These are phyloP conservation scores for Chaetomidium leptoderma DNA, from an alignment of 495 filamentous ascomycete species.

Conservation along the genomic window DNA sequence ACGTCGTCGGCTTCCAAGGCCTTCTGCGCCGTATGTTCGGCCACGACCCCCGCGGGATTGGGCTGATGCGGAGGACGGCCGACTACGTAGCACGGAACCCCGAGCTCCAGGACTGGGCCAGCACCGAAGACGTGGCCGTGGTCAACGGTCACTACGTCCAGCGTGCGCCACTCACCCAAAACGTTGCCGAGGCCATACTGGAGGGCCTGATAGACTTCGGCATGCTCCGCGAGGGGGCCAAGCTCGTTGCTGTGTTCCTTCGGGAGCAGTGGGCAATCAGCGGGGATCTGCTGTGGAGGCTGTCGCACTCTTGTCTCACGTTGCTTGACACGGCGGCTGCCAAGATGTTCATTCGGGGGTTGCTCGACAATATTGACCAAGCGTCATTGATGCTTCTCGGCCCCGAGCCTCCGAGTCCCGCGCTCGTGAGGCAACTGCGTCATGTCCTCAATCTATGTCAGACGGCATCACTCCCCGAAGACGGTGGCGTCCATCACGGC, in stretches of 20 bases:
- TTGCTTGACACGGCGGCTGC: slow-evolving; percentile 27
- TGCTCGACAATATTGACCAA: slow-evolving; percentile 26
- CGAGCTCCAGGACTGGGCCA: slow-evolving; percentile 21
- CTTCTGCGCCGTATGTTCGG: slow-evolving; percentile 40
- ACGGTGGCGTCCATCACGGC: too few species aligned
- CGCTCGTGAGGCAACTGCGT: slow-evolving; percentile 11
- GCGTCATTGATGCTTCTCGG: slow-evolving; percentile 18
- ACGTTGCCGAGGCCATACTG: slow-evolving; percentile 35
- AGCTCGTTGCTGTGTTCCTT: slow-evolving; percentile 33
- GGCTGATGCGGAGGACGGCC: slow-evolving; percentile 16
- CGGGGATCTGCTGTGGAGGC: slow-evolving; percentile 27
- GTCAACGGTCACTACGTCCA: slow-evolving; percentile 24
- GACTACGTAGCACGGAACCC: slow-evolving; percentile 5
- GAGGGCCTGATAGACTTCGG: slow-evolving; percentile 38
- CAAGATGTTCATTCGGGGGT: slow-evolving; percentile 27
- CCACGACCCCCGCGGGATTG: slow-evolving; percentile 24
- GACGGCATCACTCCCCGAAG: neutral
- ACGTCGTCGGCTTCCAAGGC: slow-evolving; percentile 38
- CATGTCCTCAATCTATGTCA: slow-evolving; percentile 15
- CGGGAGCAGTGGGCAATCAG: slow-evolving; percentile 25
- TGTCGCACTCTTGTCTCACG: slow-evolving; percentile 33
- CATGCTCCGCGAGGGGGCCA: slow-evolving; percentile 32
- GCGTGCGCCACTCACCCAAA: slow-evolving; percentile 24
- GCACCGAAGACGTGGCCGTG: slow-evolving; percentile 7
- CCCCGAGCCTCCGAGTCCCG: neutral